Percentiles rank a stretch among this genome's conserved stretches.
Conservation (phyloP, 2,329 filamentous ascomycete species). For the Fusarium torreyae region DNA sequence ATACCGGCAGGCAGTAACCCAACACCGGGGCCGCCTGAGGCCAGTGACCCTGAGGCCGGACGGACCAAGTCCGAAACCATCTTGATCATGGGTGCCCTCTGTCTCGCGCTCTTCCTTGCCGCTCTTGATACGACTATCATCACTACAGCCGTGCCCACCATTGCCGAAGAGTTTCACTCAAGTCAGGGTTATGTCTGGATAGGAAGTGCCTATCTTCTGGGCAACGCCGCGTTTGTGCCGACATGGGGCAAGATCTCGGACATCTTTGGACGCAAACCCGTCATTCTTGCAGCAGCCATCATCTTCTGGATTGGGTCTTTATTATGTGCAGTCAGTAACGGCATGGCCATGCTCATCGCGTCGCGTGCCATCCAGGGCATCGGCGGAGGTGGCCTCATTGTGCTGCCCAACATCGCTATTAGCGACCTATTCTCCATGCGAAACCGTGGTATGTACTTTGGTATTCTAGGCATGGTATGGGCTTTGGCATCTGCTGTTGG, state of each 20-base stretch:
- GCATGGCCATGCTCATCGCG: slow-evolving; percentile 68
- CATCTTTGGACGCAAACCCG: slow-evolving; percentile 71
- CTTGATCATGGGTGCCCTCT: slow-evolving; percentile 60
- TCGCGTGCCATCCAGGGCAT: slow-evolving; percentile 70
- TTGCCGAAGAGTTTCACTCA: slow-evolving; percentile 74
- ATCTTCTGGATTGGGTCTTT: slow-evolving; percentile 70
- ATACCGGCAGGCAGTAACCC: slow-evolving; percentile 24
- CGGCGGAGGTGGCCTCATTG: slow-evolving; percentile 71
- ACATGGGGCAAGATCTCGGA: slow-evolving; percentile 78
- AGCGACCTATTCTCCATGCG: slow-evolving; percentile 70
- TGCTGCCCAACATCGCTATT: slow-evolving; percentile 72
- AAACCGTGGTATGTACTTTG: slow-evolving; percentile 67
- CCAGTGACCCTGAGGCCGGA: slow-evolving; percentile 53
- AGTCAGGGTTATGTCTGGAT: slow-evolving; percentile 84
- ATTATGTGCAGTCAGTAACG: slow-evolving; percentile 65
- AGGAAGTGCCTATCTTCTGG: slow-evolving; percentile 80
- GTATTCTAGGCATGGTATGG: slow-evolving; percentile 71
- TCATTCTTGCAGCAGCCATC: slow-evolving; percentile 65
- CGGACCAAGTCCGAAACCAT: slow-evolving; percentile 58
- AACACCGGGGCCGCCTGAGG: slow-evolving; percentile 21
- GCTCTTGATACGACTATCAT: slow-evolving; percentile 74
- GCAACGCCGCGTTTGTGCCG: slow-evolving; percentile 75
- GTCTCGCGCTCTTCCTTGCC: slow-evolving; percentile 65
- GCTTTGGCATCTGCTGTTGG: slow-evolving; percentile 76
- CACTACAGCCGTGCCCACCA: slow-evolving; percentile 77